Evolutionary conservation across 331 rosid genomes (phyloP).

Genomic region (Telfairia occidentalis): DNA sequence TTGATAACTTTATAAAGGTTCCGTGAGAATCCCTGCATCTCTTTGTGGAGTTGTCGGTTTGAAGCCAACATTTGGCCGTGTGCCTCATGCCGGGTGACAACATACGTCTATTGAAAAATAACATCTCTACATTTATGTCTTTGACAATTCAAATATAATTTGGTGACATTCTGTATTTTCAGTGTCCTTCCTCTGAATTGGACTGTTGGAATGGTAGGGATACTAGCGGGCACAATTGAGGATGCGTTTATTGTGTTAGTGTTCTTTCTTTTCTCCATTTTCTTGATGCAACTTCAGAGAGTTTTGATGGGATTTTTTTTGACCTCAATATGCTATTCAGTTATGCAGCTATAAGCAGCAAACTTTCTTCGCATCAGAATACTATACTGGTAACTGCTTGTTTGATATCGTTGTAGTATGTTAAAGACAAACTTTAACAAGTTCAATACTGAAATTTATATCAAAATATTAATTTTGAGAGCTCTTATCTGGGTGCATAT

Average conservation of each 20-base stretch:
- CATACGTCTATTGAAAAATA: conserved; percentile 1
- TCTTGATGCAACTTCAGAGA: neutral
- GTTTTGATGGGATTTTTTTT: conserved; percentile 5
- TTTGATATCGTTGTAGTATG: neutral
- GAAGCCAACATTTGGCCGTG: conserved; percentile 77
- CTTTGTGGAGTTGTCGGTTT: conserved; percentile 87
- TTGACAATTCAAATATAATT: conserved; percentile 12
- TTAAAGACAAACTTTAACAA: neutral
- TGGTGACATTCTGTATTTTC: conserved; percentile 16
- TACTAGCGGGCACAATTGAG: conserved; percentile 65
- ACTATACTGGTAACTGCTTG: conserved; percentile 27
- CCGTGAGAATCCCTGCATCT: conserved; percentile 89
- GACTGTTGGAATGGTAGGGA: conserved; percentile 89
- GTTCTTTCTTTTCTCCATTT: conserved; percentile 5
- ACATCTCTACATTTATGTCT: neutral
- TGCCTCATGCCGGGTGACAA: conserved; percentile 67
- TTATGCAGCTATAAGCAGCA: conserved; percentile 67
- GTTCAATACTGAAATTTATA: neutral
- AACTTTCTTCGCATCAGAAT: conserved; percentile 27
- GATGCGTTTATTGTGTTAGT: conserved; percentile 74
- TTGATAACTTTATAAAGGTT: conserved; percentile 39
- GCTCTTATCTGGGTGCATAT: neutral
- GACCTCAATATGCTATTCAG: conserved; percentile 25
- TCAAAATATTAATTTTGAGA: neutral
- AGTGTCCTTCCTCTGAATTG: conserved; percentile 90